phyloP scores from a whole-genome alignment of 108 stramenopile genomes.

The Pseudonitzschia pungens region DNA sequence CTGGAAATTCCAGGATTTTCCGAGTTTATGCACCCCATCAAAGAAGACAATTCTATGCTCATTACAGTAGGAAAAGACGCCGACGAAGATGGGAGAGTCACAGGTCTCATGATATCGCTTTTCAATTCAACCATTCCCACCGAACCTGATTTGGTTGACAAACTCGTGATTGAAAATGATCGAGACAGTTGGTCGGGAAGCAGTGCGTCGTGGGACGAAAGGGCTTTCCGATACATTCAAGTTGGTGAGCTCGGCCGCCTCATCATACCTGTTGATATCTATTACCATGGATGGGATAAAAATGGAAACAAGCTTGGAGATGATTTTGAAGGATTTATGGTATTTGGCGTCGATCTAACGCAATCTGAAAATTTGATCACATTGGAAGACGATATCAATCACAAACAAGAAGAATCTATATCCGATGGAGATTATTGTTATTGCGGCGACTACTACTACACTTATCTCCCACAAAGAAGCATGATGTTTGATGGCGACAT shows the following conservation, averaged over 20 bases:
- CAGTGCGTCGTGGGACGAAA: conserved; percentile 43
- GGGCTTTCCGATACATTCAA: conserved; percentile 46
- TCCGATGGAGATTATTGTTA: conserved; percentile 13
- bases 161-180: conserved; percentile 32
- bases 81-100: conserved; percentile 30
- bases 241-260: conserved; percentile 32
- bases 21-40: conserved; percentile 53
- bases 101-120: conserved; percentile 47
- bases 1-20: conserved; percentile 59
- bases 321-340: conserved; percentile 51
- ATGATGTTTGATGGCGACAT: conserved; percentile 53
- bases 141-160: conserved; percentile 27
- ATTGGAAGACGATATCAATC: conserved; percentile 36
- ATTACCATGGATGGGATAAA: conserved; percentile 13
- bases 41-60: conserved; percentile 35
- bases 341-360: conserved; percentile 35
- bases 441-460: conserved; percentile 15
- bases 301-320: not conserved
- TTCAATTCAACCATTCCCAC: conserved; percentile 42
- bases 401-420: conserved; percentile 5
- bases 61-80: conserved; percentile 57
- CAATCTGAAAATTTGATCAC: conserved; percentile 22
- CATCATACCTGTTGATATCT: conserved; percentile 45
- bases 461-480: conserved; percentile 32
- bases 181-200: conserved; percentile 28